Evolutionary conservation across 108 stramenopile genomes (phyloP).

Genomic region (Chaetoceros tenuissimus): DNA sequence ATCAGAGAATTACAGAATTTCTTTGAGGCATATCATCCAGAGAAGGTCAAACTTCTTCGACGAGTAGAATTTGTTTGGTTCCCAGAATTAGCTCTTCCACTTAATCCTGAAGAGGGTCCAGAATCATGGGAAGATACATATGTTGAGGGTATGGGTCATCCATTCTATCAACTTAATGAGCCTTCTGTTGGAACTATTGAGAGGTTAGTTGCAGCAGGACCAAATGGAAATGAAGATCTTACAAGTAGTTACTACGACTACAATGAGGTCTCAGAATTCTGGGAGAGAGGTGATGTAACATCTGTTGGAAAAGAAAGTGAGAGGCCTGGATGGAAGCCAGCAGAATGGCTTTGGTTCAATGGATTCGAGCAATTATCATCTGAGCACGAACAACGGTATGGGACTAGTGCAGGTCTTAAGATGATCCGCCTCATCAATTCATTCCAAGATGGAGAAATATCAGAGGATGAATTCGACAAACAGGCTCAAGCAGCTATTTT

Average conservation of each 20-base stretch:
- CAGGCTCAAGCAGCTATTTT: neutral
- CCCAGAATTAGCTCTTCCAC: constrained; percentile 57
- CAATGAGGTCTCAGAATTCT: constrained; percentile 63
- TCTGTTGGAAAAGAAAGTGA: constrained; percentile 15
- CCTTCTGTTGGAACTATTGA: constrained; percentile 57
- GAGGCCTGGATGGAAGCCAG: constrained; percentile 4
- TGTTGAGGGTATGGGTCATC: constrained; percentile 61
- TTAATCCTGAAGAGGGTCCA: constrained; percentile 56
- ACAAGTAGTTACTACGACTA: constrained; percentile 69
- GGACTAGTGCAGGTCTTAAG: constrained; percentile 20
- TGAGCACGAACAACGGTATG: constrained; percentile 81
- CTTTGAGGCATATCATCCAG: constrained; percentile 78
- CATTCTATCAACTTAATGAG: constrained; percentile 64
- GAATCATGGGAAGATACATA: constrained; percentile 29
- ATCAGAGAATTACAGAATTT: constrained; percentile 75
- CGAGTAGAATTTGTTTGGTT: constrained; percentile 87
- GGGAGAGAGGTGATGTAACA: constrained; percentile 38
- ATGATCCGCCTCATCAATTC: constrained; percentile 1
- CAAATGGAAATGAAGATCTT: constrained; percentile 38
- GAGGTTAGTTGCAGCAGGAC: neutral
- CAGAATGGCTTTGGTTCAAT: constrained; percentile 46
- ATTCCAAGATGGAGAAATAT: constrained; percentile 29
- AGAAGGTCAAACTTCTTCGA: constrained; percentile 68
- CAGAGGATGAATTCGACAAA: constrained; percentile 16
- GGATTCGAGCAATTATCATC: constrained; percentile 69